Evolutionary conservation across 106 monocot species (phyloP), one percentile per base, ranked within the genome.

Genomic region (Dendrobium chrysotoxum): DNA sequence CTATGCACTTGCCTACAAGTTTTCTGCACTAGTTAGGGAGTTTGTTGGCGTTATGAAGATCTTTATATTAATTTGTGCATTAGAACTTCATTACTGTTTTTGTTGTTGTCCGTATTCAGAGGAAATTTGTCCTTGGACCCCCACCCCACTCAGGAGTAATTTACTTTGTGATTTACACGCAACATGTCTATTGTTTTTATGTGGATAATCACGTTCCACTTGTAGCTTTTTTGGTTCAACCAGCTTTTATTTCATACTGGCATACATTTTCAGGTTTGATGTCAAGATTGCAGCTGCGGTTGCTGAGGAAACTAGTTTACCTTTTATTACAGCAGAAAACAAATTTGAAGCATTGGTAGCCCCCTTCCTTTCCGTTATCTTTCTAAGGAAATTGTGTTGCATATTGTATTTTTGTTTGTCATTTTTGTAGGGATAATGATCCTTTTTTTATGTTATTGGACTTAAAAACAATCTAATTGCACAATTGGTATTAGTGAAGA

Each of bases 331-430:
- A 28, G 95, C 95, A 57, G 95, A 95, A 84, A 95, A 95, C 81
- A 95, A 95, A 83, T 95, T 95, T 86, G 95, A 95, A 89, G 95
- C 95, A 40, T 77, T 95, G 85, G 95, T 95, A 78, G 79, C 85
- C 70, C 53, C 28, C 73, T 76, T 5, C 47, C 25, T 46, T 45
- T 0, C 15, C 13, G 28, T 50, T 21, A 75, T 40, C 13, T 76
- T 42, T 41, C 21, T 74, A 3, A 74, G 4, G 74, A 70, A 70
- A 70, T 20, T 70, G 35, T 31, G 13, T 21, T 13, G 70, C 12
- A 35, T 70, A 35, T 70, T 70, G 35, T 25, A n/a, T 64, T 64
- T 64, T 6, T 7, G 9, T 16, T 11, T 53, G 13, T 53, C 61
- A 23, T n/a, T 23, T 61, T 23, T 61, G 61, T 23, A 20, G 23